phyloP scores from a whole-genome alignment of 768 basidiomycete genomes.

The Rubroboletus satanas region DNA sequence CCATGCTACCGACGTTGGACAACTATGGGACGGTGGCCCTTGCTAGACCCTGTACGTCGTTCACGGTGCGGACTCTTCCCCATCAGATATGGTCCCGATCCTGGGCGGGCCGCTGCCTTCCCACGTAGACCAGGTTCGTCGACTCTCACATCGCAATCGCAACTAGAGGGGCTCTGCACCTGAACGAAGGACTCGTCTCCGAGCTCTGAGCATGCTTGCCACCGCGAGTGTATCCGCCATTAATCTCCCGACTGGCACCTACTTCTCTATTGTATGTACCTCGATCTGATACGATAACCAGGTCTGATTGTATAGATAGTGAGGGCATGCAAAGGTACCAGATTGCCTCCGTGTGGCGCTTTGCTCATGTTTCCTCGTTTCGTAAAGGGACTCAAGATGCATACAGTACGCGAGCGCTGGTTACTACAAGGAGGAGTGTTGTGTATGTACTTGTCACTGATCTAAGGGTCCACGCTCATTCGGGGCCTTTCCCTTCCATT shows the following conservation, averaged over 20 bases:
- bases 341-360: constrained; percentile 20
- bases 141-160: constrained; percentile 1
- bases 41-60: constrained; percentile 1
- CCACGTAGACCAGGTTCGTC: constrained; percentile 1
- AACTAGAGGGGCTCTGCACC: background rate
- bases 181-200: background rate
- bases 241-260: no score
- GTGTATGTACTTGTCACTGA: background rate
- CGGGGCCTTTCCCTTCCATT: background rate
- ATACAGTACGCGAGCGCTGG: background rate
- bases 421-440: background rate
- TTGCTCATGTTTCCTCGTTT: background rate
- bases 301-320: background rate
- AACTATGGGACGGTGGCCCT: constrained; percentile 5
- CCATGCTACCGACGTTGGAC: constrained; percentile 15
- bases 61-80: background rate
- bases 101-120: background rate
- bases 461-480: background rate
- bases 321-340: constrained; percentile 1
- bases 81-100: constrained; percentile 1
- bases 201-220: background rate
- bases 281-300: background rate
- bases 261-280: background rate
- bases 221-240: background rate
- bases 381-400: background rate